Conservation (phyloP, 2,329 filamentous ascomycete species). For the Penicillium aurantiogriseum region DNA sequence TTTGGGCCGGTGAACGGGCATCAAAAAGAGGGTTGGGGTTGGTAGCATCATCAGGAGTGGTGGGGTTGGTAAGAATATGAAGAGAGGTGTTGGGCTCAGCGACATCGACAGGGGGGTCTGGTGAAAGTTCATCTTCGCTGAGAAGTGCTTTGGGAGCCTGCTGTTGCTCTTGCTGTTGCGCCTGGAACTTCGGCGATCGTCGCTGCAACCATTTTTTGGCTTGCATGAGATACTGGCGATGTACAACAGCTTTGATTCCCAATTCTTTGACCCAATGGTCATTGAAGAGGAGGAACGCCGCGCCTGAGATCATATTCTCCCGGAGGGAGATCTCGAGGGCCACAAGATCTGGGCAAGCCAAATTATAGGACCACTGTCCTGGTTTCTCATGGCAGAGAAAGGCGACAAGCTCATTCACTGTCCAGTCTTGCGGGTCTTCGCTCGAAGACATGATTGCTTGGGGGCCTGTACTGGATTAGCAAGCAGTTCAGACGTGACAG, state of each 20-base stretch:
- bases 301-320: neutral
- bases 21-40: neutral
- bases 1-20: neutral
- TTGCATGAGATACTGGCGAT: neutral
- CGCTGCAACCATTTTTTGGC: neutral
- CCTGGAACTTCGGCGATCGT: neutral
- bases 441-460: neutral
- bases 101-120: no score
- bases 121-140: neutral
- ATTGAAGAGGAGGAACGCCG: no score
- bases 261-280: neutral
- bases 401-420: neutral
- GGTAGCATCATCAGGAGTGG: no score
- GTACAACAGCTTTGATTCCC: neutral
- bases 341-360: neutral
- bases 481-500: neutral
- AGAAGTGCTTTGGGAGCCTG: neutral
- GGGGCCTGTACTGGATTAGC: neutral
- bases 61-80: neutral
- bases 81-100: no score
- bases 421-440: neutral
- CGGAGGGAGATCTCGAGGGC: neutral
- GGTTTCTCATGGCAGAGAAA: neutral
- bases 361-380: neutral
- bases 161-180: neutral